These are phyloP conservation scores for Tympanopsis confertula DNA, from an alignment of 2,329 filamentous ascomycete species.

Conservation along the genomic window DNA sequence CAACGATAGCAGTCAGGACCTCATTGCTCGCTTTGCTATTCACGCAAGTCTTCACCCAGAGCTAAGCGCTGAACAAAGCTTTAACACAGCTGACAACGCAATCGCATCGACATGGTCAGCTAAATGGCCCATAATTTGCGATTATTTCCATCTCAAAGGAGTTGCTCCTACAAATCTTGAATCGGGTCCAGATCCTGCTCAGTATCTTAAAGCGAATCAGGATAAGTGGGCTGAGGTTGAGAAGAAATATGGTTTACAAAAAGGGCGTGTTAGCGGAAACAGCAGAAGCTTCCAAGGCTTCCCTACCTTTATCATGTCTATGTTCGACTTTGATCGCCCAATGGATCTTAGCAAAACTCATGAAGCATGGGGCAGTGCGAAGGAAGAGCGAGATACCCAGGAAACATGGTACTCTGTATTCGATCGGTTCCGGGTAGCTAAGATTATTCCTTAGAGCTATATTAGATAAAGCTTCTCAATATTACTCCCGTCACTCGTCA, in stretches of 20 bases:
- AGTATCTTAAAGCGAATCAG: no score
- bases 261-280: constrained; percentile 17
- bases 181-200: no score
- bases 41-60: constrained; percentile 27
- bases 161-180: constrained; percentile 14
- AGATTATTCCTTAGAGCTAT: constrained; percentile 16
- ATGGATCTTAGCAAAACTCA: constrained; percentile 18
- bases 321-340: constrained; percentile 20
- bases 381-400: constrained; percentile 15
- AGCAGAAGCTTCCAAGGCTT: constrained; percentile 15
- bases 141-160: constrained; percentile 31
- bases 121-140: constrained; percentile 31
- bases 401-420: constrained; percentile 17
- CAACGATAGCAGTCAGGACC: constrained; percentile 23
- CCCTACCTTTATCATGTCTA: constrained; percentile 18
- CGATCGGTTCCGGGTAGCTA: constrained; percentile 17
- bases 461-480: no score
- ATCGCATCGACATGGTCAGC: constrained; percentile 22
- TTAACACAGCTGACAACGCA: constrained; percentile 27
- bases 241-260: constrained; percentile 16
- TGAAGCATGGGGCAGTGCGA: constrained; percentile 15
- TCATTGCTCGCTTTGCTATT: no score
- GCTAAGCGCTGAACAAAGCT: constrained; percentile 23
- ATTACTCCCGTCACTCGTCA: no score
- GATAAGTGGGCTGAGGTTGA: no score